Evolutionary conservation across 2,329 filamentous ascomycete species (phyloP).

Genomic region (Hirsutella minnesotensis): DNA sequence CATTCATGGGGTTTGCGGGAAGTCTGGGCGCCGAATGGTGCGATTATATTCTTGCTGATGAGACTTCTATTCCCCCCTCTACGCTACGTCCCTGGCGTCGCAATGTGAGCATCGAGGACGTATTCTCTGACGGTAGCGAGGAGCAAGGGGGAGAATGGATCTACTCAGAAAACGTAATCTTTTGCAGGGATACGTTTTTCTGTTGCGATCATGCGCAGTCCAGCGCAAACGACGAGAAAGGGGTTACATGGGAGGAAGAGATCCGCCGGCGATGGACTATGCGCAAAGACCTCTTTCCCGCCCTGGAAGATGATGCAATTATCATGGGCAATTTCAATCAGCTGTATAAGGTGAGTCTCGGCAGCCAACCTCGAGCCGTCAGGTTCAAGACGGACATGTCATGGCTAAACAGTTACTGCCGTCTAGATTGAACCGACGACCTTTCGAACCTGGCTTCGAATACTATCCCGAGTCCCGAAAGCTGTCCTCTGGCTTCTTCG

Average conservation of each 20-base stretch:
- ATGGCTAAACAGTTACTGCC: no score
- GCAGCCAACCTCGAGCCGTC: background rate
- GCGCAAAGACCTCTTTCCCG: slow-evolving; percentile 84
- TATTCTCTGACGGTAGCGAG: slow-evolving; percentile 53
- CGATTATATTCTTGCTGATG: slow-evolving; percentile 87
- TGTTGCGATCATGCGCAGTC: slow-evolving; percentile 96
- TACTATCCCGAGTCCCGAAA: slow-evolving; percentile 73
- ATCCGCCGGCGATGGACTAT: slow-evolving; percentile 76
- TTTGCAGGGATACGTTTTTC: slow-evolving; percentile 90
- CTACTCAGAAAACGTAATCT: slow-evolving; percentile 94
- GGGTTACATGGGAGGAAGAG: slow-evolving; percentile 72
- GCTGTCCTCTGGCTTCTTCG: slow-evolving; percentile 91
- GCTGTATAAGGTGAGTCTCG: slow-evolving; percentile 71
- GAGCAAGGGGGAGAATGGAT: slow-evolving; percentile 71
- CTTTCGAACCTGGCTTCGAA: slow-evolving; percentile 90
- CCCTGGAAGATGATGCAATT: slow-evolving; percentile 67
- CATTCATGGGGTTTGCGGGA: slow-evolving; percentile 97
- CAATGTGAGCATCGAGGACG: slow-evolving; percentile 64
- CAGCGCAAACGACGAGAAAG: slow-evolving; percentile 56
- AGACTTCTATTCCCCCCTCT: slow-evolving; percentile 69
- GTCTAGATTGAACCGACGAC: slow-evolving; percentile 98
- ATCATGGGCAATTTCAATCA: slow-evolving; percentile 98
- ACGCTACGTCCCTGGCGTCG: slow-evolving; percentile 71
- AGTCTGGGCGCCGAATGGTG: slow-evolving; percentile 97
- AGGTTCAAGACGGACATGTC: background rate